Conservation (phyloP, 352 stramenopile genomes). For the Aphanomyces astaci region DNA sequence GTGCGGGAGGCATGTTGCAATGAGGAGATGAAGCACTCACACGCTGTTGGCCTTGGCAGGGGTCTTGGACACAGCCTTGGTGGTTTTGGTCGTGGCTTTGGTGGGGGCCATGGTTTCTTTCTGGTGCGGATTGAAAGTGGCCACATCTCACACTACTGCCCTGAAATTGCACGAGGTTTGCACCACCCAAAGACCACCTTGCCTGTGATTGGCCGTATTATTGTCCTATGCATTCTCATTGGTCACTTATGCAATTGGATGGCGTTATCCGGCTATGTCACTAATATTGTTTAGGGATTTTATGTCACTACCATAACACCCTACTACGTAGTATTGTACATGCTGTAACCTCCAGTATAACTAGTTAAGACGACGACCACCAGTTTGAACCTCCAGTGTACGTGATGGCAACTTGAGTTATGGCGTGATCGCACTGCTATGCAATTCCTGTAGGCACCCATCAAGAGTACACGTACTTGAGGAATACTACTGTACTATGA, state of each 20-base stretch:
- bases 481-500: too few species aligned
- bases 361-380: too few species aligned
- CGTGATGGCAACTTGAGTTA: too few species aligned
- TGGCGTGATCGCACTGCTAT: too few species aligned
- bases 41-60: conserved; percentile 22
- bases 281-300: conserved; percentile 1
- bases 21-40: conserved; percentile 1
- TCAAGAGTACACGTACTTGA: too few species aligned
- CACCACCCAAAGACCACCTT: conserved; percentile 1
- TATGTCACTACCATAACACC: background rate
- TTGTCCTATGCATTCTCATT: background rate
- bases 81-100: conserved; percentile 16
- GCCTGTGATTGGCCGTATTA: conserved; percentile 8
- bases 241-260: background rate
- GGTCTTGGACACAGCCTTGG: conserved; percentile 8
- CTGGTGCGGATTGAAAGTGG: conserved; percentile 24
- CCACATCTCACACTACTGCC: background rate
- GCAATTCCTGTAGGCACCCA: too few species aligned
- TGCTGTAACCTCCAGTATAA: too few species aligned
- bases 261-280: background rate
- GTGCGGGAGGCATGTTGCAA: background rate
- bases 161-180: background rate
- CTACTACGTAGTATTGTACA: too few species aligned
- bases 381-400: too few species aligned
- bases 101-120: conserved; percentile 21